phyloP scores from a whole-genome alignment of 768 basidiomycete genomes.

The Panaeolus papilionaceus region DNA sequence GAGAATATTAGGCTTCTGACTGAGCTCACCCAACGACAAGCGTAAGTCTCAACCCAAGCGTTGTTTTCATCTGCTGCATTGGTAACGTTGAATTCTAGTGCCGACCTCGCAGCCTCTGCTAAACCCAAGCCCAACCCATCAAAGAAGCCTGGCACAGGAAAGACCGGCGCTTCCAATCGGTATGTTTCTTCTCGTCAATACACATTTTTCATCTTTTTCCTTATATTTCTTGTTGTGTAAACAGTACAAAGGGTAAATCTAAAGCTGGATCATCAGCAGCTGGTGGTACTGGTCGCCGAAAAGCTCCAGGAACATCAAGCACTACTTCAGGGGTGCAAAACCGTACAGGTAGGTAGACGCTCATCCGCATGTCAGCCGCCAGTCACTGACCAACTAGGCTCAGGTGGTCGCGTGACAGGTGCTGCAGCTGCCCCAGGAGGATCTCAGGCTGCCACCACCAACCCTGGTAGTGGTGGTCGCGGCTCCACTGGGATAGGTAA shows the following conservation, averaged over 20 bases:
- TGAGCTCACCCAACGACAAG: neutral
- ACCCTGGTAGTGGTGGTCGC: neutral
- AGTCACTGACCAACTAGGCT: neutral
- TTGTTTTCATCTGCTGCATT: neutral
- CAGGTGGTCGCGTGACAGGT: neutral
- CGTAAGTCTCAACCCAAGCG: neutral
- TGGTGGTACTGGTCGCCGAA: neutral
- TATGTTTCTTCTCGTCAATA: too few species aligned
- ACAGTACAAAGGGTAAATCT: too few species aligned
- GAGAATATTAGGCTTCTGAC: neutral
- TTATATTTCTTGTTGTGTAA: neutral
- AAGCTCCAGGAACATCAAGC: neutral
- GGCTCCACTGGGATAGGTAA: neutral
- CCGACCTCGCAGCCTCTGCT: too few species aligned
- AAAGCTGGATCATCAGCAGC: too few species aligned
- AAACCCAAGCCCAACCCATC: too few species aligned
- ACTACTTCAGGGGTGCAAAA: neutral
- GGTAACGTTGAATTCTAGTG: too few species aligned
- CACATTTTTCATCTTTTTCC: too few species aligned
- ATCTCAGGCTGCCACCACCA: neutral
- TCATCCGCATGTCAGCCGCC: neutral
- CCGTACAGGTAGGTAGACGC: neutral
- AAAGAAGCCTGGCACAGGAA: too few species aligned
- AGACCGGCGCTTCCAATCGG: too few species aligned
- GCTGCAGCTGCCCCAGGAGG: neutral